Evolutionary conservation across 768 basidiomycete genomes (phyloP).

Genomic region (Tulasnella sp.): DNA sequence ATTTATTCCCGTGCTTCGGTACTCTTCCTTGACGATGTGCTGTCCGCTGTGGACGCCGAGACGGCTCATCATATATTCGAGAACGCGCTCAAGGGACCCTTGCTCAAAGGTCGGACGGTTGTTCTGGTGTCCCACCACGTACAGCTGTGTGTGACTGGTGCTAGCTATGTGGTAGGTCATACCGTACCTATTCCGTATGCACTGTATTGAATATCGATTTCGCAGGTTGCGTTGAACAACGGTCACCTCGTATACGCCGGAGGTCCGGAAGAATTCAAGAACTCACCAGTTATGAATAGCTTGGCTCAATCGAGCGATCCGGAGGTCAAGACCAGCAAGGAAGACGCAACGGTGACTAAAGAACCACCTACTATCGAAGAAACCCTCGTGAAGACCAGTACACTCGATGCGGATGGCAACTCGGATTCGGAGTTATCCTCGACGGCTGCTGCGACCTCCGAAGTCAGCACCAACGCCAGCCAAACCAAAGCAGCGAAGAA

Average conservation of each 20-base stretch:
- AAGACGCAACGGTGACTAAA: slow-evolving; percentile 22
- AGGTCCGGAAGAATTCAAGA: slow-evolving; percentile 45
- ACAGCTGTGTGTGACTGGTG: slow-evolving; percentile 69
- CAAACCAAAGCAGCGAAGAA: slow-evolving; percentile 36
- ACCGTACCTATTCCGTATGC: slow-evolving; percentile 20
- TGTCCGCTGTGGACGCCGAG: slow-evolving; percentile 60
- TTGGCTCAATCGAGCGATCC: slow-evolving; percentile 45
- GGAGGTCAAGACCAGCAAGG: slow-evolving; percentile 20
- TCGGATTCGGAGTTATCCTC: slow-evolving; percentile 7
- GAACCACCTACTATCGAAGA: slow-evolving; percentile 17
- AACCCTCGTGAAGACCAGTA: neutral
- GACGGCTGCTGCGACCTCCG: slow-evolving; percentile 8
- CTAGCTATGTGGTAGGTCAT: slow-evolving; percentile 53
- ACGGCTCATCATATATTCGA: slow-evolving; percentile 74
- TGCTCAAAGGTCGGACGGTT: slow-evolving; percentile 67
- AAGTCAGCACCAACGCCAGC: neutral
- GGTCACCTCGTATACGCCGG: slow-evolving; percentile 71
- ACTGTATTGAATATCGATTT: slow-evolving; percentile 19
- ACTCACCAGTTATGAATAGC: slow-evolving; percentile 50
- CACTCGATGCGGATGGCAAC: slow-evolving; percentile 3
- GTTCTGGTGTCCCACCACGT: slow-evolving; percentile 92
- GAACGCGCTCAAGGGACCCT: slow-evolving; percentile 65
- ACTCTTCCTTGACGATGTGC: slow-evolving; percentile 74
- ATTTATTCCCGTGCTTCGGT: slow-evolving; percentile 80
- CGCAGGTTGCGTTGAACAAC: slow-evolving; percentile 50